Conservation (phyloP, 2,329 filamentous ascomycete genomes). For the Aspergillus terreus region DNA sequence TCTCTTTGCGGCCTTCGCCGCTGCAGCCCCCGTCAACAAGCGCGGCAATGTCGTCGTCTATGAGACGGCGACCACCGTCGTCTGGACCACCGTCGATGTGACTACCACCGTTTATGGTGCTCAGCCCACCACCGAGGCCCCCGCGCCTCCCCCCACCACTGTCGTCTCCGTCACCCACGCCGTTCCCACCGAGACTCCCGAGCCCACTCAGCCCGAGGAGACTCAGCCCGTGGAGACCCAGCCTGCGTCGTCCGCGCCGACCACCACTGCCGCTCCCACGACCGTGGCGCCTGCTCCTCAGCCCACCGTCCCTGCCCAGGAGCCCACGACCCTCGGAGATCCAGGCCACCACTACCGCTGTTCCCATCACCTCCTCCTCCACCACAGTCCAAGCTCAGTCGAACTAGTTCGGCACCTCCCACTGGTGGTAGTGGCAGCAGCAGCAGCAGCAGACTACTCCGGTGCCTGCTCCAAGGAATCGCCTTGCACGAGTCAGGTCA, state of each 20-base stretch:
- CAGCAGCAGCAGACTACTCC: constrained; percentile 13
- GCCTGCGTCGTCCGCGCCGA: constrained; percentile 1
- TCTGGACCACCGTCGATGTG: constrained; percentile 47
- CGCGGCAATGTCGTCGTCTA: constrained; percentile 42
- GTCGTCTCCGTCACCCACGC: constrained; percentile 11
- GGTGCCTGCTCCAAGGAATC: constrained; percentile 23
- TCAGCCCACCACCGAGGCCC: constrained; percentile 16
- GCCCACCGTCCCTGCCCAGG: background rate
- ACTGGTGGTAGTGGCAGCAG: constrained; percentile 8
- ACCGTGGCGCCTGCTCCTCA: constrained; percentile 1
- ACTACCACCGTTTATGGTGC: constrained; percentile 46
- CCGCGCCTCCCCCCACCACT: constrained; percentile 16
- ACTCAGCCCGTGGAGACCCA: constrained; percentile 7
- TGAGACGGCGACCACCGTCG: constrained; percentile 47
- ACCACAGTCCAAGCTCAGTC: constrained; percentile 1
- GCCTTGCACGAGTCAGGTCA: constrained; percentile 59
- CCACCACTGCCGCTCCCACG: background rate
- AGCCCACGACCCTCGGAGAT: constrained; percentile 15
- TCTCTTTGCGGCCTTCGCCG: constrained; percentile 29
- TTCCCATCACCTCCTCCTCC: background rate
- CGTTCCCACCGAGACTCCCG: constrained; percentile 13
- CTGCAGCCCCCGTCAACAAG: constrained; percentile 33
- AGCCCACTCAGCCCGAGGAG: constrained; percentile 12
- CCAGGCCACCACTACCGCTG: constrained; percentile 4
- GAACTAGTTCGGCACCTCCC: background rate